phyloP scores from a whole-genome alignment of 345 rosid species.

The Citrus sp. region DNA sequence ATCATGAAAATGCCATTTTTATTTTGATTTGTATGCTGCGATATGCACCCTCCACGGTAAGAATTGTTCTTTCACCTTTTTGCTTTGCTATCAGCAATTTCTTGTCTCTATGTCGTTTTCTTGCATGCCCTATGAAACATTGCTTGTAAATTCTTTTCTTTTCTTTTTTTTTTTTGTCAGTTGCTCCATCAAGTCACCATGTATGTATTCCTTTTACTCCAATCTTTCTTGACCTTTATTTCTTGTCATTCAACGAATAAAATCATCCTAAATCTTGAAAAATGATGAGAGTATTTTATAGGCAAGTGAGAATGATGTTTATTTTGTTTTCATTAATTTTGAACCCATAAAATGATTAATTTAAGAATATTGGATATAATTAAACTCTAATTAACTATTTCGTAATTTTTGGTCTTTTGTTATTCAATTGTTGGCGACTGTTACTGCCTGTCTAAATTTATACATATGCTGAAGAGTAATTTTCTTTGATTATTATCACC shows the following conservation, averaged over 20 bases:
- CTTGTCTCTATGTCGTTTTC: slow-evolving; percentile 7
- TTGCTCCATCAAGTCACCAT: slow-evolving; percentile 14
- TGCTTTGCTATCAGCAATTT: background rate
- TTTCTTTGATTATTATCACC: too few relatives aligned
- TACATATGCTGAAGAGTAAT: too few relatives aligned
- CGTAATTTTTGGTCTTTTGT: too few relatives aligned
- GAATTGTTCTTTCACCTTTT: background rate
- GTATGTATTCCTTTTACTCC: background rate
- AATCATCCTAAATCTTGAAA: background rate
- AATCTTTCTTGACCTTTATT: slow-evolving; percentile 17
- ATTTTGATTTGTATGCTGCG: background rate
- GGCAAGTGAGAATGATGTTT: too few relatives aligned
- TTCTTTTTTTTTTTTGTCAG: background rate
- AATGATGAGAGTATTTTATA: background rate
- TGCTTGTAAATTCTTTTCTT: background rate
- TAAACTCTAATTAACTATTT: too few relatives aligned
- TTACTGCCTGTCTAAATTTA: rapidly evolving
- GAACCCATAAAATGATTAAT: background rate
- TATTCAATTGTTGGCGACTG: too few relatives aligned
- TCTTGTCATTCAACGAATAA: slow-evolving; percentile 13
- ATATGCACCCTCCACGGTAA: background rate
- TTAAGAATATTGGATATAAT: too few relatives aligned
- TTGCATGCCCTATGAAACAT: background rate
- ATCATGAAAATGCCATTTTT: background rate
- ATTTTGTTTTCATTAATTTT: background rate